Evolutionary conservation across 2,329 filamentous ascomycete species (phyloP).

Genomic region (Calonectria pauciramosa): DNA sequence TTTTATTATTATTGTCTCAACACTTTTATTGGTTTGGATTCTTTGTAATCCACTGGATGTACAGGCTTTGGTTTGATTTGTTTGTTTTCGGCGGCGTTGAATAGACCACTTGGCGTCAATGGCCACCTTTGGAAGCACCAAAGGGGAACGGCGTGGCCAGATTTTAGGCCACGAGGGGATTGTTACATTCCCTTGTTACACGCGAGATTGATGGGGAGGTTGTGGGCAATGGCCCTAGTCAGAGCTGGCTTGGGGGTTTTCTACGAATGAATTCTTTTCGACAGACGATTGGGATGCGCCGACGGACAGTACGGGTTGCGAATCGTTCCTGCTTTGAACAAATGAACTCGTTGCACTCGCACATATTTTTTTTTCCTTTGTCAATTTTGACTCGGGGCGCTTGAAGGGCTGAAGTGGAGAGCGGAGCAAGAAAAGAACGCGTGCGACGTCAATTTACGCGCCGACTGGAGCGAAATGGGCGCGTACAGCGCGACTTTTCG

Average conservation of each 20-base stretch:
- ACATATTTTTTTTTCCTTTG: constrained; percentile 28
- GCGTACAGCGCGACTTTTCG: constrained; percentile 43
- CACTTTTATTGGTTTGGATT: constrained; percentile 32
- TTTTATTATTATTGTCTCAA: constrained; percentile 25
- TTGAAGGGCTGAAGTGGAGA: constrained; percentile 19
- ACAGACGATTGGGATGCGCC: constrained; percentile 33
- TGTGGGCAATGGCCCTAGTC: constrained; percentile 30
- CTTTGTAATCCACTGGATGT: constrained; percentile 32
- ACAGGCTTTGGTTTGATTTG: constrained; percentile 34
- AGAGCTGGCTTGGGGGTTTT: constrained; percentile 6
- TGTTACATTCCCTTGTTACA: constrained; percentile 31
- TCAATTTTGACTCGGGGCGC: constrained; percentile 1
- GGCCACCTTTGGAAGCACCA: constrained; percentile 29
- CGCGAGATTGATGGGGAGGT: background rate
- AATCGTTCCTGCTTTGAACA: constrained; percentile 10
- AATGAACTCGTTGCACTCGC: constrained; percentile 15
- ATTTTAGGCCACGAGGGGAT: constrained; percentile 10
- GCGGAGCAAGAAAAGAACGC: constrained; percentile 17
- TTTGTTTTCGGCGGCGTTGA: constrained; percentile 41
- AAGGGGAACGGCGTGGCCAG: constrained; percentile 26
- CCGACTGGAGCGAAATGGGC: constrained; percentile 24
- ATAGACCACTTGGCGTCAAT: constrained; percentile 43
- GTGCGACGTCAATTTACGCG: constrained; percentile 47
- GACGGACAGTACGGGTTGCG: constrained; percentile 31
- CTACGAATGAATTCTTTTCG: constrained; percentile 29